Evolutionary conservation across 2,329 filamentous ascomycete genomes (phyloP).

Genomic region (Xylariaceae sp.): DNA sequence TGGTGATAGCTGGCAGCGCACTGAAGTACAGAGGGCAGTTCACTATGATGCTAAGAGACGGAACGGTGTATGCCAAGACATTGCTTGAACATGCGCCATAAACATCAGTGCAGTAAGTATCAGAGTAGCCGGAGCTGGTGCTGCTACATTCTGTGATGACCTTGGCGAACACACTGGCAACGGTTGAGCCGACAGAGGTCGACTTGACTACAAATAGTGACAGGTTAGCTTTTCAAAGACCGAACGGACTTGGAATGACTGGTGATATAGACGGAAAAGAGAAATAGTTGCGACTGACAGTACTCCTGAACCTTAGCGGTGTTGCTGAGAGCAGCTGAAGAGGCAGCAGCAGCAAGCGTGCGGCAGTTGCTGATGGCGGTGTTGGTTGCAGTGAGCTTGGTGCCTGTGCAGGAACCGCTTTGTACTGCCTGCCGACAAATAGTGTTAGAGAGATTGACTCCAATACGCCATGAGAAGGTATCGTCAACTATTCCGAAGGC

Average conservation of each 20-base stretch:
- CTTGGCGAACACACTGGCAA: conserved; percentile 35
- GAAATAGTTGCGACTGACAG: conserved; percentile 26
- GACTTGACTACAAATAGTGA: conserved; percentile 40
- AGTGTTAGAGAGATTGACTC: background rate
- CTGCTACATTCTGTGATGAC: conserved; percentile 54
- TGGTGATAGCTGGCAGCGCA: conserved; percentile 44
- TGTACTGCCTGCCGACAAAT: too few species aligned
- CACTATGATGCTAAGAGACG: conserved; percentile 50
- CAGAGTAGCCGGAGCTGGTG: conserved; percentile 43
- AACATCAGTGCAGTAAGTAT: conserved; percentile 57
- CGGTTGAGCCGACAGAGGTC: conserved; percentile 34
- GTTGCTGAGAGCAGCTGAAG: conserved; percentile 55
- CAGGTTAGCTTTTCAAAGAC: too few species aligned
- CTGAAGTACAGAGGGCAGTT: conserved; percentile 61
- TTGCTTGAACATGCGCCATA: conserved; percentile 47
- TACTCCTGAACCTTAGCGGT: conserved; percentile 62
- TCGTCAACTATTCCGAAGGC: too few species aligned
- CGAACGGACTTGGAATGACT: too few species aligned
- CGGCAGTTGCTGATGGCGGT: conserved; percentile 53
- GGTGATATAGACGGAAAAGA: too few species aligned
- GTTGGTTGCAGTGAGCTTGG: conserved; percentile 39
- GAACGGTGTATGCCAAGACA: conserved; percentile 60
- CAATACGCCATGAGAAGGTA: background rate
- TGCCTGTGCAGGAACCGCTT: conserved; percentile 42
- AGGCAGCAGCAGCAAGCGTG: conserved; percentile 46